Conservation (phyloP, 345 rosid genomes). For the Brassica rapa region DNA sequence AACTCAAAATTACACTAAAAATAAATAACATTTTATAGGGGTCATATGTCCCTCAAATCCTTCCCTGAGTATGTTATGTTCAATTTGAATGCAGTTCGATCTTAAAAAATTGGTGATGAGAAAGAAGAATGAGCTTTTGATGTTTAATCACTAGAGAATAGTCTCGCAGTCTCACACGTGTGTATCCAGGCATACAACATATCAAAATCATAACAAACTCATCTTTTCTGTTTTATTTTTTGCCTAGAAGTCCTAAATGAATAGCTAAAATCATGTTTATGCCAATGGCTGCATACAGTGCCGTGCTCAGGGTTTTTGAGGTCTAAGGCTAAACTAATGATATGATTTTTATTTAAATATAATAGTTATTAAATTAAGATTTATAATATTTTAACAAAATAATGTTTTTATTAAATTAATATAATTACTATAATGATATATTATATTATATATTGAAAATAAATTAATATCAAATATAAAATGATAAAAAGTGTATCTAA, state of each 20-base stretch:
- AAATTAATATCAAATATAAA: too few relatives aligned
- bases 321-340: too few relatives aligned
- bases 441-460: too few relatives aligned
- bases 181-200: conserved; percentile 42
- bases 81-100: not conserved
- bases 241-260: not conserved
- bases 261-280: not conserved
- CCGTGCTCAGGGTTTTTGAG: too few relatives aligned
- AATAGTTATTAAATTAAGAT: too few relatives aligned
- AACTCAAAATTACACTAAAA: not conserved
- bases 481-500: too few relatives aligned
- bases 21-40: not conserved
- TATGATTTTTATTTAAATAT: too few relatives aligned
- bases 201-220: conserved; percentile 24
- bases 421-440: too few relatives aligned
- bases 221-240: conserved; percentile 1
- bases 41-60: not conserved
- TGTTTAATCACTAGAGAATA: conserved; percentile 21
- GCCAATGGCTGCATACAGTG: not conserved
- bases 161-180: conserved; percentile 58
- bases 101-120: not conserved
- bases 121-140: not conserved
- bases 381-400: too few relatives aligned
- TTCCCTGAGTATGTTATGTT: not conserved
- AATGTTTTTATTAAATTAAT: too few relatives aligned